Base-by-base conservation (phyloP, 148 eudicot species). In the Nyssa sinensis region DNA sequence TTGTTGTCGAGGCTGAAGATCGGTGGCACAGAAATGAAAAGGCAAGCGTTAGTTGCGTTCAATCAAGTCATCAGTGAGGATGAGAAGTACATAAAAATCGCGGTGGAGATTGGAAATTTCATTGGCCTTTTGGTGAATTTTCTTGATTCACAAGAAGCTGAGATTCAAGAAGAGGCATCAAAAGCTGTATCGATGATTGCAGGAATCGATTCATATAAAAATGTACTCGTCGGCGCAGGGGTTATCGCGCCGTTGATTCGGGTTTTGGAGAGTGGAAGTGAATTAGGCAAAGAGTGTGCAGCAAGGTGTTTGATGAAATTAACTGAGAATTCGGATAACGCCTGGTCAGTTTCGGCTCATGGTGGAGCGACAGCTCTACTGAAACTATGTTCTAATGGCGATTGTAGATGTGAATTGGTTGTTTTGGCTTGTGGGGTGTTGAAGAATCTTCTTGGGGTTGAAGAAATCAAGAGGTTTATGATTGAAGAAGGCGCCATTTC, bases 291-390 rank as follows among this genome's bases (percentile, higher is more conserved):
- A 76, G 85, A 76, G 51, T 74, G 55, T 14, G 81, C 94, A 1
- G 75, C 93, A 23, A 73, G 64, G 74, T 82, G 91, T 77, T 78
- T 95, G 68, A 62, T 49, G 75, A 87, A 86, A 41, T 60, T 95
- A 29, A 95, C 98, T 0, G 84, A 81, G 78, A 95, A 95, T 75
- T 88, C 91, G 0, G 91, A 90, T 8, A 95, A 95, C 73, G 94
- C 85, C 14, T 95, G 98, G 98, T 86, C 94, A 2, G 67, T 95
- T 69, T 92, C 96, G 0, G 96, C 98, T 72, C 96, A 95, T 65
- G 96, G 97, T 1, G 98, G 98, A 12, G 97, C 89, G 3, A 84
- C 85, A 33, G 79, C 78, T 0, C 76, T 95, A 67, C 55, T 95
- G 67, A 81, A 82, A 66, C 65, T 92, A 0, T 88, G 96, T 25